phyloP scores from a whole-genome alignment of 257 asterid genomes.

The Gentiana macrophylla region DNA sequence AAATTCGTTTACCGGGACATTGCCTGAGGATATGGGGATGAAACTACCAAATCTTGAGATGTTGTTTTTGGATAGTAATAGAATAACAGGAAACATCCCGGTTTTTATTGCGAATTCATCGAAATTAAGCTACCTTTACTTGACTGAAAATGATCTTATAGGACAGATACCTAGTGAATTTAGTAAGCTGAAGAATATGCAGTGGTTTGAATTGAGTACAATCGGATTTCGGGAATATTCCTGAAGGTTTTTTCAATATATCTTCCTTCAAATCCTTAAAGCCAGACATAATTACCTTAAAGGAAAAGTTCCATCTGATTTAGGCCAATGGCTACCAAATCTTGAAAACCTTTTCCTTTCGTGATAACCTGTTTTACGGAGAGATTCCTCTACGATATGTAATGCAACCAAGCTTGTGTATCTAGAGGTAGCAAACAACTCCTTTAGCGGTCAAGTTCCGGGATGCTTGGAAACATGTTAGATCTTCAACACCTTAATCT shows the following conservation, averaged over 20 bases:
- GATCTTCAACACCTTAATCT: slow-evolving; percentile 19
- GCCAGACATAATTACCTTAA: slow-evolving; percentile 3
- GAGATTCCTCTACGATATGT: slow-evolving; percentile 9
- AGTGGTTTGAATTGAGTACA: slow-evolving; percentile 22
- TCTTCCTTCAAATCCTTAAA: slow-evolving; percentile 23
- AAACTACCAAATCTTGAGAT: slow-evolving; percentile 18
- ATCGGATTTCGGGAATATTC: slow-evolving; percentile 6
- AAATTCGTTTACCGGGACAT: slow-evolving; percentile 22
- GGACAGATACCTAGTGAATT: slow-evolving; percentile 27
- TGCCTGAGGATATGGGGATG: slow-evolving; percentile 19
- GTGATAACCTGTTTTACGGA: slow-evolving; percentile 31
- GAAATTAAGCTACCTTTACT: slow-evolving; percentile 13
- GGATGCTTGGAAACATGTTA: slow-evolving; percentile 28
- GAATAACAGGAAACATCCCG: slow-evolving; percentile 27
- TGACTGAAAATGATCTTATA: slow-evolving; percentile 25
- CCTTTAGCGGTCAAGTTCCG: slow-evolving; percentile 28
- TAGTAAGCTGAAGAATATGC: slow-evolving; percentile 13
- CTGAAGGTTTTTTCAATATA: slow-evolving; percentile 25
- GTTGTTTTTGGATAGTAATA: slow-evolving; percentile 28
- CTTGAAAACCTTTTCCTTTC: slow-evolving; percentile 26
- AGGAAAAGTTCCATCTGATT: slow-evolving; percentile 29
- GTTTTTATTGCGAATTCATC: slow-evolving; percentile 23
- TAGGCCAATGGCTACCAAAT: slow-evolving; percentile 35
- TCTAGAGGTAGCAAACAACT: slow-evolving; percentile 26
- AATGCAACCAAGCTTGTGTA: slow-evolving; percentile 6